Evolutionary conservation across 805 yeast genomes (phyloP), one percentile per base, ranked within the genome.

Genomic region (Schwanniomyces sp.): DNA sequence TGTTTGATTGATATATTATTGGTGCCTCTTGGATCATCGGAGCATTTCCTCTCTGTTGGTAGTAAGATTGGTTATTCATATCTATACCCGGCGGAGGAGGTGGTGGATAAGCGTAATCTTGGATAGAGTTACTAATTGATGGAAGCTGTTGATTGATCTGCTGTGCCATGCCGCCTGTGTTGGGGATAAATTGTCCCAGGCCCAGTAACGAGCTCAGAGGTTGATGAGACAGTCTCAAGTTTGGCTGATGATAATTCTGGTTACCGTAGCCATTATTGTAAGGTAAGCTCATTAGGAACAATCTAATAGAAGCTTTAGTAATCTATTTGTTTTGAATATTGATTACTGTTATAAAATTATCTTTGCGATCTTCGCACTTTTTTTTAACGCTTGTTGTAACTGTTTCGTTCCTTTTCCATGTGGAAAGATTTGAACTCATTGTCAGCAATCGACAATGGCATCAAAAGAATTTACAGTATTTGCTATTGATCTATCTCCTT

Each of bases 401-500:
- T 21, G 24, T 21, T 21, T 21, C 24, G n/a, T 21, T 21, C 3
- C 24, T 21, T 21, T 21, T 5, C 24, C 5, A 3, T 21, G 5
- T 21, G 24, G 24, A 21, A n/a, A 21, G 24, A 21, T 21, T 21
- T 21, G 5, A 21, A 21, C 5, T 21, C 24, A 21, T 4, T 21
- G 24, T 21, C 11, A 16, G 14, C 7, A 16, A 32, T 32, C 14
- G 26, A 21, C 24, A 18, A 67, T 65, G 70, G 67, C 70, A 2
- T 68, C 61, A 27, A 66, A 74, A 55, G 78, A 72, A 45, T 64
- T 66, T 28, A 77, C 82, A 0, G 63, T 69, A 1, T 80, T 76
- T 52, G 67, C 82, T 8, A 70, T 80, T 12, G 88, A 84, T 57
- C 63, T 75, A 11, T 72, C 79, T 9, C 67, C 70, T 58, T 52